Base-by-base conservation (phyloP, 495 filamentous ascomycete species). In the Sabuloglossum arenarium region DNA sequence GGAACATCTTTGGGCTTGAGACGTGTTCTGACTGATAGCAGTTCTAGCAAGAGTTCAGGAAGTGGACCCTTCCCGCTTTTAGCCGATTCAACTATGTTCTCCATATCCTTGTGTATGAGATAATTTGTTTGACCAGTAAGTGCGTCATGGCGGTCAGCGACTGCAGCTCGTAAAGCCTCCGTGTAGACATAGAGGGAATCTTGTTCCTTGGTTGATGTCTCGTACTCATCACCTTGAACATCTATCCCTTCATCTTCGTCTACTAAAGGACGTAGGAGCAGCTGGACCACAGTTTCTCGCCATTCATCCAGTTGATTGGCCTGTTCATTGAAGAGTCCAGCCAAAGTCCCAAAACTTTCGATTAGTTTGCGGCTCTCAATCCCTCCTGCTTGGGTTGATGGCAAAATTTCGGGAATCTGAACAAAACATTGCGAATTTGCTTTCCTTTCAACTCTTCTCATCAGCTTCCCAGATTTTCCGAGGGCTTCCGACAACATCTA, bases 161-260 rank as follows among this genome's bases (percentile, higher is more conserved):
- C 75, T 56, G 84, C 72, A 0, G 81, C 79, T 54, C 86, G 73
- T 30, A 95, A 69, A 16, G 78, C 82, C 58, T 87, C 76, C 59
- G 89, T 80, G 64, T 89, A 94, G 19, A 84, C 84, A 68, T 87
- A 85, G 34, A 94, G 79, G 59, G 85, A 73, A 57, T 93, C 88
- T 65, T 96, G 89, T 43, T 82, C 73, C 64, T 85, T 86, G 0
- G 85, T 90, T 1, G 89, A 91, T 16, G 82, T 76, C 58, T 88
- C 85, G 59, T 91, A 93, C 65, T 96, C 90, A 24, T 95, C 79
- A 32, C 91, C 90, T 39, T 88, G 85, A 0, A 80, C 74, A 34
- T 91, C 85, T 8, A 73, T 69, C 14, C 74, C 75, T 6, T 78
- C 74, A 52, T 93, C 87, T 61, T 88, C 78, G 60, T 96, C 91